phyloP scores from a whole-genome alignment of 1,284 basidiomycete species.

The Sanghuangporus baumii region DNA sequence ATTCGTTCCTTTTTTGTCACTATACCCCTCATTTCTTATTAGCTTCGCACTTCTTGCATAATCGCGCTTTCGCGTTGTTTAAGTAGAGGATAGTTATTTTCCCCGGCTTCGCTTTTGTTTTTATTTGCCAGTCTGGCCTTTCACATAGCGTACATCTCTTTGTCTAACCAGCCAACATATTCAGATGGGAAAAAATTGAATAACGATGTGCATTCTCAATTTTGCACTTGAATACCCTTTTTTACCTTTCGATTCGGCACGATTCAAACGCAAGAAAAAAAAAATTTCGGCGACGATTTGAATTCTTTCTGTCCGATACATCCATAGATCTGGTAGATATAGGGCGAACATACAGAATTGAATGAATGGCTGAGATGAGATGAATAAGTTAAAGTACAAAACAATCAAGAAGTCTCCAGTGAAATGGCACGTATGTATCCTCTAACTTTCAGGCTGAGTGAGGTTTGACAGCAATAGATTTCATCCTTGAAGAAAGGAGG shows the following conservation, averaged over 20 bases:
- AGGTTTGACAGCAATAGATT: conserved; percentile 21
- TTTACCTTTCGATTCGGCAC: no score
- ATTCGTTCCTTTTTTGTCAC: not conserved
- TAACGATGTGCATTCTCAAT: not conserved
- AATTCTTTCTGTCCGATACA: not conserved
- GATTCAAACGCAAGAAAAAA: no score
- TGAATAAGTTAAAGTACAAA: not conserved
- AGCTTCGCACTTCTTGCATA: not conserved
- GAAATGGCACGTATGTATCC: not conserved
- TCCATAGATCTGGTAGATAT: not conserved
- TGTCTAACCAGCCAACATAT: no score
- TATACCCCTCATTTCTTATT: not conserved
- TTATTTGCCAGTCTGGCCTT: not conserved
- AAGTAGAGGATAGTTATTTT: not conserved
- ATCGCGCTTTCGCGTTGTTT: not conserved
- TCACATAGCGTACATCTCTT: no score
- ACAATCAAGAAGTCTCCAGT: not conserved
- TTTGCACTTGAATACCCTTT: no score
- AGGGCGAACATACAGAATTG: not conserved
- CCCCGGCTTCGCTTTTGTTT: not conserved
- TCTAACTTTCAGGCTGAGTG: conserved; percentile 25
- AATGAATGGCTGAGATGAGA: not conserved
- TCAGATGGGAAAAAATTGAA: not conserved
- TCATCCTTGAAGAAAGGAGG: conserved; percentile 48
- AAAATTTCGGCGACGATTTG: not conserved